Base-by-base conservation (phyloP, 345 rosid genomes). In the Pugionium dolabratum region DNA sequence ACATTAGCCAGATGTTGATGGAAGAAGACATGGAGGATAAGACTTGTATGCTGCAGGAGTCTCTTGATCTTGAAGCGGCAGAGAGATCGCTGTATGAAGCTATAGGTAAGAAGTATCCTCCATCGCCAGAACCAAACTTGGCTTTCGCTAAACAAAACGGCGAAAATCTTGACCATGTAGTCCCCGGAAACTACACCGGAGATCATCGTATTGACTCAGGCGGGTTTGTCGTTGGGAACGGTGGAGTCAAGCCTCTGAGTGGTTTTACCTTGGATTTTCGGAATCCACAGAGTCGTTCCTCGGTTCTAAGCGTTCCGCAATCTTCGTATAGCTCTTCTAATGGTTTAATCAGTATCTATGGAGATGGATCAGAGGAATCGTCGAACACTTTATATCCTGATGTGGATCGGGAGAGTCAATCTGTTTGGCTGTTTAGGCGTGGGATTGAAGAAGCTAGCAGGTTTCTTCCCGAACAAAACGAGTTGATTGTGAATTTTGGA, bases 1-100 rank as follows among this genome's bases (percentile, higher is more conserved):
- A 90, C 83, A 90, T 90, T 71, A 93, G 58, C 54, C 81, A 90
- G 84, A 88, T 93, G 71, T 84, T 93, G 27, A 88, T 86, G 86
- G 95, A 90, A 52, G 98, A 93, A 76, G 92, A 90, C 64, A 84
- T 80, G 78, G 97, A 86, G 49, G 96, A 90, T 18, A 83, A 80
- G 69, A 71, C 74, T 32, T 90, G 87, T 68, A 84, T 86, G 92
- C 86, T 93, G 44, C 91, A 93, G 63, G 92, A 86, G 62, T 88
- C 96, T 42, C 76, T 88, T 64, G 98, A 83, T 78, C 94, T 93
- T 62, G 85, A 82, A 84, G 87, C 85, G 5, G 90, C 96, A 5
- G 98, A 93, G 82, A 85, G 85, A 76, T 81, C 98, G 1, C 79
- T 93, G n/a, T 93, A 93, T 41, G 97, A 89, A 50, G 94, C 83